A percentile compares a stretch with the other conserved stretches of the same genome.
These are phyloP conservation scores for Dissoconium aciculare DNA, from an alignment of 2,329 filamentous ascomycete genomes.

Conservation along the genomic window DNA sequence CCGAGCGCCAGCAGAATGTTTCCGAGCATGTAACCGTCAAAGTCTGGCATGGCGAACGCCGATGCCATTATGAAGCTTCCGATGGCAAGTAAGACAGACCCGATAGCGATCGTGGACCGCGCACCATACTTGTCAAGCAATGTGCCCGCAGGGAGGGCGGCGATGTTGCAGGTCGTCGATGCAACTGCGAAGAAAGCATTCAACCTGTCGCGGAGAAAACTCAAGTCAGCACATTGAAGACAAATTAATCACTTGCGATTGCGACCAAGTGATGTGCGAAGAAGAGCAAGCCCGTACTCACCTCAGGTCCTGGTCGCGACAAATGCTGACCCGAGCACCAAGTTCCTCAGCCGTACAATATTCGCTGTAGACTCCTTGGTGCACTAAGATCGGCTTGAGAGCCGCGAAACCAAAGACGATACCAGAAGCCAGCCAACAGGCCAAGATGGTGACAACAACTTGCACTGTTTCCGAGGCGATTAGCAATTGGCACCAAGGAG, in stretches of 20 bases:
- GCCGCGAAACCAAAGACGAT: slow-evolving; percentile 75
- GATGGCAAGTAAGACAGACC: slow-evolving; percentile 49
- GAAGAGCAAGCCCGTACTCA: too few species aligned
- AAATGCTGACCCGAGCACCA: slow-evolving; percentile 34
- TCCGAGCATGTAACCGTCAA: slow-evolving; percentile 49
- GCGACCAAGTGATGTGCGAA: too few species aligned
- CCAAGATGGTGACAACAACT: slow-evolving; percentile 50
- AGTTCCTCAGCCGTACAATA: slow-evolving; percentile 43
- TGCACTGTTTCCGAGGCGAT: slow-evolving; percentile 42
- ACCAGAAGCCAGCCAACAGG: slow-evolving; percentile 63
- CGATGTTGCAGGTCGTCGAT: slow-evolving; percentile 75
- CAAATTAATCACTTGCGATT: too few species aligned
- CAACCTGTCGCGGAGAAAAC: slow-evolving; percentile 32
- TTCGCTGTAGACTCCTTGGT: slow-evolving; percentile 55
- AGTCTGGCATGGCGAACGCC: slow-evolving; percentile 42
- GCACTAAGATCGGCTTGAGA: slow-evolving; percentile 63
- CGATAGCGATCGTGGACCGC: slow-evolving; percentile 56
- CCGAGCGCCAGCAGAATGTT: slow-evolving; percentile 35
- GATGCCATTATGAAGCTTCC: slow-evolving; percentile 61
- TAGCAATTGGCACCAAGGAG: slow-evolving; percentile 2
- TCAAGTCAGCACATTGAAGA: too few species aligned
- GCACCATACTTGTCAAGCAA: slow-evolving; percentile 74
- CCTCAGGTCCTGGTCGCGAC: slow-evolving; percentile 42
- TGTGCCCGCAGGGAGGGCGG: slow-evolving; percentile 68
- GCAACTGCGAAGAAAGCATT: slow-evolving; percentile 90